Evolutionary conservation across 306 rosid species (phyloP).

Genomic region (Gynostemma pentaphyllum): DNA sequence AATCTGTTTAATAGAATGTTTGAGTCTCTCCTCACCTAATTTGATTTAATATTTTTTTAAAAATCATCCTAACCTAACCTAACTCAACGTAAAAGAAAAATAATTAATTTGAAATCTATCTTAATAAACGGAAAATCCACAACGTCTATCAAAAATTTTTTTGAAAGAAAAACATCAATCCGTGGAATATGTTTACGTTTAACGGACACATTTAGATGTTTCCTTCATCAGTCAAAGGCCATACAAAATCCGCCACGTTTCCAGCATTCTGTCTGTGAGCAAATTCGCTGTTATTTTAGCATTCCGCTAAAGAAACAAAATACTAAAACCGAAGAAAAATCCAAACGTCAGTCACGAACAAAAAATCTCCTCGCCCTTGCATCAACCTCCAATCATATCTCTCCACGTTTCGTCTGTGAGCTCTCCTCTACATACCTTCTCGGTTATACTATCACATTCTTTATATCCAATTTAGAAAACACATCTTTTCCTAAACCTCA

Average conservation of each 20-base stretch:
- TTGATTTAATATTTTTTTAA: too few relatives aligned
- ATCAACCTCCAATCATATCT: not conserved
- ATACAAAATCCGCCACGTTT: constrained; percentile 1
- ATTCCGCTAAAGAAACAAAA: not conserved
- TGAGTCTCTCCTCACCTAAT: too few relatives aligned
- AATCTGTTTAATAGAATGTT: too few relatives aligned
- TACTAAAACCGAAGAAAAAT: not conserved
- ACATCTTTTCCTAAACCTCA: not conserved
- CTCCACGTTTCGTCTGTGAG: not conserved
- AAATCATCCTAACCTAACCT: too few relatives aligned
- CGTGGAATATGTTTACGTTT: not conserved
- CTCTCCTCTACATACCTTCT: not conserved
- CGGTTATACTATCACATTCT: not conserved
- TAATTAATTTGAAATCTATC: not conserved
- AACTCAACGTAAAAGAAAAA: too few relatives aligned
- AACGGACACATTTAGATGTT: constrained; percentile 1
- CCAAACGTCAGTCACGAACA: not conserved
- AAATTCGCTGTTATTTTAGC: not conserved
- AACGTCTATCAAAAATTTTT: too few relatives aligned
- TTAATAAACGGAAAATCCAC: constrained; percentile 4
- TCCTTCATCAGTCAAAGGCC: not conserved
- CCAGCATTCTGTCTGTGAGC: not conserved
- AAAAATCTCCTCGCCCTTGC: not conserved
- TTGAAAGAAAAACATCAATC: too few relatives aligned
- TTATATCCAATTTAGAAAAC: not conserved